Conservation (phyloP, 371 early-diverging fungal genomes). For the Saksenaea vasiformis region DNA sequence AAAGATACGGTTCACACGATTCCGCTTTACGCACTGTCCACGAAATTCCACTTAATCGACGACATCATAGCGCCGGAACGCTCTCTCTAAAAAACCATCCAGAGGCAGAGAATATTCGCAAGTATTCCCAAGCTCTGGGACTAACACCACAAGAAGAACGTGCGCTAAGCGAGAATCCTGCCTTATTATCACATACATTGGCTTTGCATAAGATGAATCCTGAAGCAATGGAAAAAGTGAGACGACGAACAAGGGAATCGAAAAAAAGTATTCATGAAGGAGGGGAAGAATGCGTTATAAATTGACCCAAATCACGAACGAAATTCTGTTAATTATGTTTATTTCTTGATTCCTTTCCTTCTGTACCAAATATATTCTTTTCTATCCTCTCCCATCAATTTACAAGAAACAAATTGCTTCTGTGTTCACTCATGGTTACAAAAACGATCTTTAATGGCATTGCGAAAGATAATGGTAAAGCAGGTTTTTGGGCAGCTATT, state of each 20-base stretch:
- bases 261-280: neutral
- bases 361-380: no score
- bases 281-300: neutral
- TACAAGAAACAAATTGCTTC: no score
- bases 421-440: no score
- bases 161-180: constrained; percentile 40
- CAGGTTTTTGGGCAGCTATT: no score
- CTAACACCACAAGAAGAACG: constrained; percentile 44
- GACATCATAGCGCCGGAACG: neutral
- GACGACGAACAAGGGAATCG: neutral
- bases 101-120: constrained; percentile 39
- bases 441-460: no score
- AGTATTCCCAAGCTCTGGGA: constrained; percentile 37
- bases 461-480: no score
- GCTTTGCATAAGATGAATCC: constrained; percentile 26
- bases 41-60: constrained; percentile 2
- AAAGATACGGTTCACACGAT: constrained; percentile 1
- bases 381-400: no score
- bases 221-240: constrained; percentile 15
- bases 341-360: no score
- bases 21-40: neutral
- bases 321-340: no score
- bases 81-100: constrained; percentile 16
- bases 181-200: constrained; percentile 39
- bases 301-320: no score